Percentiles rank a stretch among this genome's conserved stretches.
Evolutionary conservation across 2,329 filamentous ascomycete genomes (phyloP).

Genomic region (Ilyonectria robusta): DNA sequence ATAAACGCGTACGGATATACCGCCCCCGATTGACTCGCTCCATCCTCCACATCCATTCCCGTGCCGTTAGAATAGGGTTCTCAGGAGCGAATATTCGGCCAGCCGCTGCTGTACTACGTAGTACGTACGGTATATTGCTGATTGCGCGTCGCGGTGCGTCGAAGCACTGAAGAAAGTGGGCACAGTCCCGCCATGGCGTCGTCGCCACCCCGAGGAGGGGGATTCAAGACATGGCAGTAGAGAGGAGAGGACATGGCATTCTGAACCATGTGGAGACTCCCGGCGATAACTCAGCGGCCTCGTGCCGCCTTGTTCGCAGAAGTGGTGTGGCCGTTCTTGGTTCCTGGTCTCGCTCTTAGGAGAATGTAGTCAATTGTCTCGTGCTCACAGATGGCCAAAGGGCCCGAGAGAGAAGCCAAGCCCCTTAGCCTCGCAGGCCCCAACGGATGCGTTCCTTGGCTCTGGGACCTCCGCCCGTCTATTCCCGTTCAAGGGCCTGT

Average conservation of each 20-base stretch:
- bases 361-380: background rate
- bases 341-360: no score
- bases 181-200: background rate
- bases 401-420: slow-evolving; percentile 14
- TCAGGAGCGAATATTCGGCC: no score
- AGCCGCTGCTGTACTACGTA: background rate
- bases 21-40: slow-evolving; percentile 9
- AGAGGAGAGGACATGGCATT: no score
- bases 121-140: background rate
- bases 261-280: no score
- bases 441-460: background rate
- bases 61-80: background rate
- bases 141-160: slow-evolving; percentile 22
- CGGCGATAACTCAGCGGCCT: no score
- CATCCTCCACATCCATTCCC: background rate
- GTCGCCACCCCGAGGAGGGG: background rate
- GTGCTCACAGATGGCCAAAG: slow-evolving; percentile 1
- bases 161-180: slow-evolving; percentile 4
- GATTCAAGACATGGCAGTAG: background rate
- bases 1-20: slow-evolving; percentile 26
- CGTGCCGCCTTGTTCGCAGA: no score
- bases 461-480: background rate
- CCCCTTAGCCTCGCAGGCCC: slow-evolving; percentile 21
- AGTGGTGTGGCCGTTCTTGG: no score
- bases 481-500: background rate